Evolutionary conservation across 805 yeast species (phyloP).

Genomic region (Myxozyma melibiosi): DNA sequence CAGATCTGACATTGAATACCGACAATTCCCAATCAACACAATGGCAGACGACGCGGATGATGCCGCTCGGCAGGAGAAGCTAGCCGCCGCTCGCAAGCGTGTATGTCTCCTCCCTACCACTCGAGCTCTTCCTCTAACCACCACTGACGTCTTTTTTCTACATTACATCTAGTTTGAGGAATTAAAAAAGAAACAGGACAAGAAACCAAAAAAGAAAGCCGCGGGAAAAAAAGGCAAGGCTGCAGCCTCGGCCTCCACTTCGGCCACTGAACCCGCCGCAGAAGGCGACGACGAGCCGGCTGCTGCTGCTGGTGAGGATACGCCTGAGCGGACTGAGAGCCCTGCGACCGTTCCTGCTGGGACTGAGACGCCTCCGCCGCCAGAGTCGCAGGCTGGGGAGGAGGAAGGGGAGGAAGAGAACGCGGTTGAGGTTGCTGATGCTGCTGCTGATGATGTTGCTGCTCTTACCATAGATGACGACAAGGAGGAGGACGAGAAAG

Average conservation of each 20-base stretch:
- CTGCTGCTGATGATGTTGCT: slow-evolving; percentile 46
- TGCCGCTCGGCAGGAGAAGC: slow-evolving; percentile 55
- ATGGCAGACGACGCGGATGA: slow-evolving; percentile 39
- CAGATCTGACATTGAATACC: no score
- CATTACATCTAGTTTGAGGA: slow-evolving; percentile 53
- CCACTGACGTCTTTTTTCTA: background rate
- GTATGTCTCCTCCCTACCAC: slow-evolving; percentile 40
- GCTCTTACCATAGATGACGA: background rate
- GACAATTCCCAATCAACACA: background rate
- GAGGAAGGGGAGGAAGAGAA: slow-evolving; percentile 40
- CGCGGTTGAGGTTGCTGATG: slow-evolving; percentile 50
- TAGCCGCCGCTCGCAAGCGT: slow-evolving; percentile 74
- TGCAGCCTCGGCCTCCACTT: background rate
- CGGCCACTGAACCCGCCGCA: no score
- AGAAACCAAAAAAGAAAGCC: slow-evolving; percentile 42
- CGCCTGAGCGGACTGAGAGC: slow-evolving; percentile 18
- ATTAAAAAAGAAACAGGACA: slow-evolving; percentile 59
- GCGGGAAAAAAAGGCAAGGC: slow-evolving; percentile 16
- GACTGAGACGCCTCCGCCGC: slow-evolving; percentile 36
- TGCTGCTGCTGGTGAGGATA: slow-evolving; percentile 1
- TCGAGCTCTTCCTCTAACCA: background rate
- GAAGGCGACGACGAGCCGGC: slow-evolving; percentile 4
- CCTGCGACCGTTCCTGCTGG: slow-evolving; percentile 16
- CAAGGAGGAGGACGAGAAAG: slow-evolving; percentile 38
- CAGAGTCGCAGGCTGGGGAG: no score